These are phyloP conservation scores for Trypanosomatidae sp. DNA, from an alignment of 208 protist genomes.

Conservation along the genomic window DNA sequence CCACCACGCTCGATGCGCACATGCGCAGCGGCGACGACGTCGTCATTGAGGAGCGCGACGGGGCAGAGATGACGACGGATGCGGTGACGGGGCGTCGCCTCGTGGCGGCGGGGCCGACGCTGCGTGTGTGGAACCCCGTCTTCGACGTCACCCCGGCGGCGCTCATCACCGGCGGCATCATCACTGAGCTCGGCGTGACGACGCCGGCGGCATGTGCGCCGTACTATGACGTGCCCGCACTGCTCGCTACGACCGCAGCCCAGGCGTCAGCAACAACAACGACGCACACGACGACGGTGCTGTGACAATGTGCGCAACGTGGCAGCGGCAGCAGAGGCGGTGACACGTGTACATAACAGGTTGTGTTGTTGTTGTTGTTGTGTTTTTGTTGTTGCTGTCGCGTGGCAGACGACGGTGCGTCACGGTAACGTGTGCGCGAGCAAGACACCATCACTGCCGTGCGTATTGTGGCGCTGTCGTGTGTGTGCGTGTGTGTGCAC, in stretches of 20 bases:
- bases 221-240: constrained; percentile 42
- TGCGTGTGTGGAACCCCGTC: constrained; percentile 92
- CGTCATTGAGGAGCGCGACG: constrained; percentile 87
- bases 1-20: constrained; percentile 85
- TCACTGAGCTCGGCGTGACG: constrained; percentile 86
- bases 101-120: constrained; percentile 64
- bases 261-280: constrained; percentile 1
- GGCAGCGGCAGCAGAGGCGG: too few species aligned
- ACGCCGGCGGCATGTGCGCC: constrained; percentile 19
- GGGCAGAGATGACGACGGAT: constrained; percentile 85
- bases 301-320: too few species aligned
- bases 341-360: too few species aligned
- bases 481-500: too few species aligned
- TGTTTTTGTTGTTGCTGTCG: too few species aligned
- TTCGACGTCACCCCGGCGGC: constrained; percentile 94
- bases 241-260: constrained; percentile 3
- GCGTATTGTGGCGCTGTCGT: too few species aligned
- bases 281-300: too few species aligned
- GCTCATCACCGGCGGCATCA: constrained; percentile 91
- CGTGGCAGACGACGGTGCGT: too few species aligned
- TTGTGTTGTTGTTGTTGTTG: too few species aligned
- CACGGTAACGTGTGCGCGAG: too few species aligned
- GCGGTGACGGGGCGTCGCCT: constrained; percentile 64
- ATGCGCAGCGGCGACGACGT: constrained; percentile 68
- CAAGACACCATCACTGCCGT: too few species aligned